Percentiles rank a stretch among this genome's conserved stretches.
These are phyloP conservation scores for Aspergillus funiculosus DNA, from an alignment of 495 filamentous ascomycete species.

Conservation along the genomic window DNA sequence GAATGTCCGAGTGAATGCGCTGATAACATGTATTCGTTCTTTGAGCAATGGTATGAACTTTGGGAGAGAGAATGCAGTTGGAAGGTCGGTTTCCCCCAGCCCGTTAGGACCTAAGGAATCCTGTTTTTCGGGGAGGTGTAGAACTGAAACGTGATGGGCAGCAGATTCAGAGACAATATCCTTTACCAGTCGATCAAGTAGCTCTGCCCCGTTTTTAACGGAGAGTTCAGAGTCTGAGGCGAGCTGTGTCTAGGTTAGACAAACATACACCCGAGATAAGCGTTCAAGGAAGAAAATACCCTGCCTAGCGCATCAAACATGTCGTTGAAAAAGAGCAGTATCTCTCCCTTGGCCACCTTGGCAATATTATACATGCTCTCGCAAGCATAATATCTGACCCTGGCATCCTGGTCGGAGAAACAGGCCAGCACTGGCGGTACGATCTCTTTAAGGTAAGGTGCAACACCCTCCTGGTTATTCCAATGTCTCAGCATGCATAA, in stretches of 20 bases:
- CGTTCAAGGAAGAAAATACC: too few species aligned
- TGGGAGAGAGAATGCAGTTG: slow-evolving; percentile 87
- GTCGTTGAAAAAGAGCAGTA: slow-evolving; percentile 92
- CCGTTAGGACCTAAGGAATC: slow-evolving; percentile 38
- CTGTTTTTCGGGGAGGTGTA: slow-evolving; percentile 52
- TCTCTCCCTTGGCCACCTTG: slow-evolving; percentile 97
- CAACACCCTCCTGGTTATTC: slow-evolving; percentile 65
- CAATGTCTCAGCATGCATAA: slow-evolving; percentile 21
- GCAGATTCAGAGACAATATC: slow-evolving; percentile 98
- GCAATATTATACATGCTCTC: slow-evolving; percentile 99
- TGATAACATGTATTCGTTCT: slow-evolving; percentile 87
- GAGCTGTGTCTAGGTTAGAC: slow-evolving; percentile 51
- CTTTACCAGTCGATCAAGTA: slow-evolving; percentile 92
- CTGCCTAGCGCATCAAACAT: slow-evolving; percentile 97
- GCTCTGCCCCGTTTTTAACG: slow-evolving; percentile 96
- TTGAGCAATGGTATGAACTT: slow-evolving; percentile 89
- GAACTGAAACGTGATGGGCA: slow-evolving; percentile 85
- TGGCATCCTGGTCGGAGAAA: slow-evolving; percentile 96
- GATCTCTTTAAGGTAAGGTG: slow-evolving; percentile 83
- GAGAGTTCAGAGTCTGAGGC: slow-evolving; percentile 94
- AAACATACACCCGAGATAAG: background rate
- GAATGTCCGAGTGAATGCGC: slow-evolving; percentile 91
- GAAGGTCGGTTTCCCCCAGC: slow-evolving; percentile 51
- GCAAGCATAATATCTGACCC: slow-evolving; percentile 97
- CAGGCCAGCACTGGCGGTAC: slow-evolving; percentile 98